phyloP scores from a whole-genome alignment of 805 yeast species.

The Zygoascus bituminiphila region DNA sequence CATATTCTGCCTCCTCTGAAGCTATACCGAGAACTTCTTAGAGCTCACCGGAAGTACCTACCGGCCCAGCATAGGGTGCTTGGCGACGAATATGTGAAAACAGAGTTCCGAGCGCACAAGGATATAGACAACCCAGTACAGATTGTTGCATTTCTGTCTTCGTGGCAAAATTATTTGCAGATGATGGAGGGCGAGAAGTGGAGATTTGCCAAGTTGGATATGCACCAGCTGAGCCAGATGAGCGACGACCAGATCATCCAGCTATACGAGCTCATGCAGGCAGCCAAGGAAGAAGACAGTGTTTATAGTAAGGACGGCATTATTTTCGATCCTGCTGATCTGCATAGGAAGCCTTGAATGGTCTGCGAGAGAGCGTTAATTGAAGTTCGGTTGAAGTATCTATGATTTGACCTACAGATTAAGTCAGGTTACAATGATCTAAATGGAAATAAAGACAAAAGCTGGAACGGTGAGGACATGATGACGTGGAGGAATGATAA shows the following conservation, averaged over 20 bases:
- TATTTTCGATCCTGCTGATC: neutral
- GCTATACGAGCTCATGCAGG: slow-evolving; percentile 38
- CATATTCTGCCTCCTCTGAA: slow-evolving; percentile 68
- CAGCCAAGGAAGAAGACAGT: slow-evolving; percentile 30
- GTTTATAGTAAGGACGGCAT: slow-evolving; percentile 24
- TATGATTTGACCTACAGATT: too few relatives aligned
- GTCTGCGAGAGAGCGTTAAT: too few relatives aligned
- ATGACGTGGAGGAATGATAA: too few relatives aligned
- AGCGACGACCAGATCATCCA: slow-evolving; percentile 86
- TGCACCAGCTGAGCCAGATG: slow-evolving; percentile 67
- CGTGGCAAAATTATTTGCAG: slow-evolving; percentile 65
- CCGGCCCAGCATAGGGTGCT: slow-evolving; percentile 62
- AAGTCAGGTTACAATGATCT: too few relatives aligned
- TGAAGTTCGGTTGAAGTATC: too few relatives aligned
- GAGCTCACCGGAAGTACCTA: slow-evolving; percentile 65
- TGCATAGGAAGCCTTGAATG: too few relatives aligned
- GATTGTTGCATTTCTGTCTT: slow-evolving; percentile 84
- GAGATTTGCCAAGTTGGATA: slow-evolving; percentile 54
- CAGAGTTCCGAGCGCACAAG: slow-evolving; percentile 82
- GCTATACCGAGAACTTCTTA: slow-evolving; percentile 68
- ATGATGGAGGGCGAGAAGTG: slow-evolving; percentile 43
- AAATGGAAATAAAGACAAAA: too few relatives aligned
- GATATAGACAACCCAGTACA: slow-evolving; percentile 81
- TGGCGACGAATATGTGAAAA: slow-evolving; percentile 84
- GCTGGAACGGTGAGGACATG: too few relatives aligned